These are phyloP conservation scores for Lanmaoa rubissima DNA, from an alignment of 768 basidiomycete genomes.

Conservation along the genomic window DNA sequence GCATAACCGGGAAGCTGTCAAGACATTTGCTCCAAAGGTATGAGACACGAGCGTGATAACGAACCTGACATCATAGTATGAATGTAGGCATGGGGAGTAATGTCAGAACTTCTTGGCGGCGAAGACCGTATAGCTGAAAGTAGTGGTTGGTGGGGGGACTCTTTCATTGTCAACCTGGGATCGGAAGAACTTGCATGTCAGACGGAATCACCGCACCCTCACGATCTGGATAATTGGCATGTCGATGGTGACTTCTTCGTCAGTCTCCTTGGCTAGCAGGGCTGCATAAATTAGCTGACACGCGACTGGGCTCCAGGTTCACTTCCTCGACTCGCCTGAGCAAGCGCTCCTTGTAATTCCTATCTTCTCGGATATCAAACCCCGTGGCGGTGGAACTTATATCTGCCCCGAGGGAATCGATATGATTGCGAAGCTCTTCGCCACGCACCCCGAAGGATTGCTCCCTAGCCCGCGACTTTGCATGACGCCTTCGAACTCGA, in stretches of 20 bases:
- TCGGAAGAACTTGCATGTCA: constrained; percentile 5
- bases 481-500: constrained; percentile 6
- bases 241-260: constrained; percentile 8
- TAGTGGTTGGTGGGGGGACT: constrained; percentile 2
- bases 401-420: constrained; percentile 5
- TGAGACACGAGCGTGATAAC: background rate
- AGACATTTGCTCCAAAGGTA: constrained; percentile 54
- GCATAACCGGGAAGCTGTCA: constrained; percentile 40
- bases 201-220: background rate
- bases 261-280: background rate
- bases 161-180: constrained; percentile 12
- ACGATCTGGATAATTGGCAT: constrained; percentile 3
- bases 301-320: background rate
- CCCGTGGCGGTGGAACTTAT: constrained; percentile 1
- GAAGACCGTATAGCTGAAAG: constrained; percentile 1
- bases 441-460: constrained; percentile 3
- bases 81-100: background rate
- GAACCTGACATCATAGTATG: background rate
- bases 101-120: constrained; percentile 6
- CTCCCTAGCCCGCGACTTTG: background rate
- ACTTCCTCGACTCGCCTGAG: constrained; percentile 14
- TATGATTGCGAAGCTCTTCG: constrained; percentile 3
- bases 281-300: background rate
- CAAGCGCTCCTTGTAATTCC: constrained; percentile 3
- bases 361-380: constrained; percentile 9